Base-by-base conservation (phyloP, 768 basidiomycete genomes). In the Boletus sp. region DNA sequence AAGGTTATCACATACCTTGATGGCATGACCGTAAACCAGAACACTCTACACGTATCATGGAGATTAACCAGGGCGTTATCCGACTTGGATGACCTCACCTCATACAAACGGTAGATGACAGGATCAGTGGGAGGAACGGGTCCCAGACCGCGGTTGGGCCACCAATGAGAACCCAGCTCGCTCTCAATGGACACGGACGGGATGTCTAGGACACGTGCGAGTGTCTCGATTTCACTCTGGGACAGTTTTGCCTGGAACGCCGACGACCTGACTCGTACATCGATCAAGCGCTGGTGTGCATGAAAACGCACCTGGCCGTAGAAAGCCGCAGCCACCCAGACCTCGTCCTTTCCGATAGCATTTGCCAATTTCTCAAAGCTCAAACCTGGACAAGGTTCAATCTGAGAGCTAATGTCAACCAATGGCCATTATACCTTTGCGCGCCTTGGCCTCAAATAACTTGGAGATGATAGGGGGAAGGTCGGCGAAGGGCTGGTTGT, bases 321-420 rank as follows among this genome's bases (percentile, higher is more conserved):
- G 70, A 93, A 88, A 45, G 84, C 83, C 7, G 90, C 82, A 4
- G 90, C 90, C 25, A 91, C 77, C 88, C 88, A 93, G 25, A 92
- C 78, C 63, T 93, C 90, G 65, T 90, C 86, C 66, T 79, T 84
- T 23, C 79, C 82, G 50, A 93, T 79, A 7, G 74, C 75, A 54
- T 83, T 74, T 11, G 79, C 88, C 59, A 93, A 81, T 37, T 80
- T 74, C 53, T 83, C 87, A 57, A 91, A 93, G 14, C 84, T 83
- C 56, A 85, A 59, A 15, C 84, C 87, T 88, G 43, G 27, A 34
- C 5, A 30, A 27, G 38, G 21, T 25, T 56, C 50, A 51, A 34
- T 43, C 35, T 29, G 49, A 43, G 47, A 39, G 10, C 29, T 19
- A 8, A n/a, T 23, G 10, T 8, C 11, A 19, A 41, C n/a, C 21